These are phyloP conservation scores for Austroboletus festivus DNA, from an alignment of 768 basidiomycete genomes.

Conservation along the genomic window DNA sequence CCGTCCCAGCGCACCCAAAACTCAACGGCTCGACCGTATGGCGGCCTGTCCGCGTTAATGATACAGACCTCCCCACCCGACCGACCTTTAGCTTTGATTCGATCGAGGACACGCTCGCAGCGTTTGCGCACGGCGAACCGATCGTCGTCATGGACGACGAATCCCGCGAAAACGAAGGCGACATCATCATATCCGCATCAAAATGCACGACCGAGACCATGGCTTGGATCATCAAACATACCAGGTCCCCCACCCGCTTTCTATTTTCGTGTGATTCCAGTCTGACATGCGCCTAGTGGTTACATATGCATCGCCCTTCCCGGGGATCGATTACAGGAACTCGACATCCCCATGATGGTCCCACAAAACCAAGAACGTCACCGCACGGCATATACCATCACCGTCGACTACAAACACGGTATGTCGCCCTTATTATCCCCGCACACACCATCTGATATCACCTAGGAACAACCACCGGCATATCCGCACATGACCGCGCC, in stretches of 20 bases:
- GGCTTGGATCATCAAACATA: constrained; percentile 98
- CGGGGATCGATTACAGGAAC: constrained; percentile 64
- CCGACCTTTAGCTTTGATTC: constrained; percentile 66
- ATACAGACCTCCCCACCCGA: constrained; percentile 22
- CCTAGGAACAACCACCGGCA: constrained; percentile 88
- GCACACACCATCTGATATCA: not conserved
- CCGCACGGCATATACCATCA: constrained; percentile 92
- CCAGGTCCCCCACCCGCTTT: constrained; percentile 63
- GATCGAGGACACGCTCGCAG: constrained; percentile 74
- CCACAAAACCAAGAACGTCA: constrained; percentile 84
- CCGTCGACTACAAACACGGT: constrained; percentile 92
- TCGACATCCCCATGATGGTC: constrained; percentile 94
- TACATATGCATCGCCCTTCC: constrained; percentile 91
- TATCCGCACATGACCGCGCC: constrained; percentile 93
- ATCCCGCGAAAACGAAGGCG: constrained; percentile 94
- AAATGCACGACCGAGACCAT: constrained; percentile 92
- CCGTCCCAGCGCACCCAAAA: constrained; percentile 4
- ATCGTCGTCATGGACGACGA: constrained; percentile 98
- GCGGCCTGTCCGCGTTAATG: constrained; percentile 22
- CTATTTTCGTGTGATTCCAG: not conserved
- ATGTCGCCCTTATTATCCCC: not conserved
- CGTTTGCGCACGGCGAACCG: constrained; percentile 80
- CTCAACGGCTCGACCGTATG: constrained; percentile 15
- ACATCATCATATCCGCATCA: constrained; percentile 84
- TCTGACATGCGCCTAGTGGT: constrained; percentile 53